These are phyloP conservation scores for Talaromyces pinophilus DNA, from an alignment of 2,329 filamentous ascomycete genomes.

Conservation along the genomic window DNA sequence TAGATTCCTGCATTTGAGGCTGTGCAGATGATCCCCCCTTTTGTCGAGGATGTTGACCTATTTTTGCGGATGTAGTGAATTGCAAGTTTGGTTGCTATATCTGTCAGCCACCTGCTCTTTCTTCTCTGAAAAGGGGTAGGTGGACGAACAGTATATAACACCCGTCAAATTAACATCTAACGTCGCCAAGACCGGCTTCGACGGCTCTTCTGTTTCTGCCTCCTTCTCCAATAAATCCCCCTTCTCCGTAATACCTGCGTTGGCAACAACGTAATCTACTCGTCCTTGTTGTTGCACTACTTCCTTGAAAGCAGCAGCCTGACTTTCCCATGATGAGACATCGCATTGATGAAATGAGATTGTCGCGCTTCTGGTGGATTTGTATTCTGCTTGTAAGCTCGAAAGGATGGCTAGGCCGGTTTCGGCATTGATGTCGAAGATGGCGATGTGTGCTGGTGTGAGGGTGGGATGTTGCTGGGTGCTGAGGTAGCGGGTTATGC, in stretches of 20 bases:
- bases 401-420: conserved; percentile 19
- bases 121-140: background rate
- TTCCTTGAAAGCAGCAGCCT: conserved; percentile 39
- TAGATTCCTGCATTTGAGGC: conserved; percentile 58
- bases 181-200: background rate
- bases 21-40: conserved; percentile 55
- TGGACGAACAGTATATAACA: background rate
- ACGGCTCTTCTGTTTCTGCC: background rate
- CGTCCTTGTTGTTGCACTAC: conserved; percentile 36
- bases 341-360: conserved; percentile 34
- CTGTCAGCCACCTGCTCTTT: background rate
- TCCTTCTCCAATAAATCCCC: conserved; percentile 1
- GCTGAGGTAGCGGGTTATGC: conserved; percentile 37
- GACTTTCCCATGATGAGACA: conserved; percentile 40
- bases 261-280: conserved; percentile 32
- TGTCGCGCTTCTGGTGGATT: background rate
- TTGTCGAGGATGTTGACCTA: conserved; percentile 36
- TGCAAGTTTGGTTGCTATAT: background rate
- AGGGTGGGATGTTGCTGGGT: conserved; percentile 27
- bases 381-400: background rate
- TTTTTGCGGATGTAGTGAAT: conserved; percentile 39
- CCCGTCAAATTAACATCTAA: conserved; percentile 4
- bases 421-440: conserved; percentile 36
- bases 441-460: conserved; percentile 33
- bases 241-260: background rate